These are phyloP conservation scores for Hibiscus trionum DNA, from an alignment of 345 rosid species.

Conservation along the genomic window DNA sequence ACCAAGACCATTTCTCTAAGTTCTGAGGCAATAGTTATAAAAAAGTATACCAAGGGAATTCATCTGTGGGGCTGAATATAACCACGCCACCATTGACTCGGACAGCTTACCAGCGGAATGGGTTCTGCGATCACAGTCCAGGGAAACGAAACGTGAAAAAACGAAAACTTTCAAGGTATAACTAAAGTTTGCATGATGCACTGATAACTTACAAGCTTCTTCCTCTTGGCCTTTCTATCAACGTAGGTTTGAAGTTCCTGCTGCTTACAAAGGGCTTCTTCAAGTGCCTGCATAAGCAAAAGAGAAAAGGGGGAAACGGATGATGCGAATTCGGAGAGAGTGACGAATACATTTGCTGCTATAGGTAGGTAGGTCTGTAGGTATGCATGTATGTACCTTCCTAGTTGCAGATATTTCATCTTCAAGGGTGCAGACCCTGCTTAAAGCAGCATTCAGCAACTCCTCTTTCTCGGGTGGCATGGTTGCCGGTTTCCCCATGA, in stretches of 20 bases:
- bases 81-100: background rate
- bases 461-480: conserved; percentile 62
- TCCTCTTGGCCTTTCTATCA: conserved; percentile 42
- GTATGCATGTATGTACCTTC: conserved; percentile 33
- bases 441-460: conserved; percentile 52
- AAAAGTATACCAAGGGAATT: background rate
- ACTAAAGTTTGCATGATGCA: background rate
- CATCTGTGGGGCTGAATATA: conserved; percentile 8
- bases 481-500: conserved; percentile 29
- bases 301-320: background rate
- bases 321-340: background rate
- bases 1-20: background rate
- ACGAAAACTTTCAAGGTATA: background rate
- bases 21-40: background rate
- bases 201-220: conserved; percentile 25
- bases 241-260: conserved; percentile 42
- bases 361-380: background rate
- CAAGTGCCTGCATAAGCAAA: conserved; percentile 39
- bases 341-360: background rate
- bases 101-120: conserved; percentile 16
- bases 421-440: conserved; percentile 51
- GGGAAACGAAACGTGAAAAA: conserved; percentile 19
- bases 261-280: conserved; percentile 34
- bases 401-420: conserved; percentile 55
- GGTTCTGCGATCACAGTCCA: conserved; percentile 17